A percentile compares a stretch with the other conserved stretches of the same genome.
Conservation (phyloP, 192 early-diverging fungal genomes). For the Dissophora ornata region DNA sequence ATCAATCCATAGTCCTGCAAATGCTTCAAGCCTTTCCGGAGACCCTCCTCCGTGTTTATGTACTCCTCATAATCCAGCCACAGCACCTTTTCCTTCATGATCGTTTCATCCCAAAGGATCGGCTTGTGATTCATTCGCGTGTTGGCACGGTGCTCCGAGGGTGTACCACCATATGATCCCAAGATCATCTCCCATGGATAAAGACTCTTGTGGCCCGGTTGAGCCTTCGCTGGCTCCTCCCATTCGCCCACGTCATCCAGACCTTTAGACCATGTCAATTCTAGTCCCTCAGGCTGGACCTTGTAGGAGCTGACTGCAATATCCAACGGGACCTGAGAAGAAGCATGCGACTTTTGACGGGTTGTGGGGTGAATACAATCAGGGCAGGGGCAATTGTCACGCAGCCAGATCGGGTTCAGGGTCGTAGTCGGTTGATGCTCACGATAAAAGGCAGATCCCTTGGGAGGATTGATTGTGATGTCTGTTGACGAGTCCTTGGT, state of each 20-base stretch:
- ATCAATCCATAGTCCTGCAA: constrained; percentile 74
- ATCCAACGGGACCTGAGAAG: constrained; percentile 61
- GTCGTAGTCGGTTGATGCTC: constrained; percentile 17
- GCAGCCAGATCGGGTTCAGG: constrained; percentile 61
- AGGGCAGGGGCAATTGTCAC: constrained; percentile 71
- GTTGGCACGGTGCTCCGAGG: constrained; percentile 15
- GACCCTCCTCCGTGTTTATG: constrained; percentile 60
- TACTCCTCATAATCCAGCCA: constrained; percentile 70
- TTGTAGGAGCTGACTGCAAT: constrained; percentile 40
- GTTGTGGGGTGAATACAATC: constrained; percentile 66
- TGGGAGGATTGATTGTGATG: constrained; percentile 15
- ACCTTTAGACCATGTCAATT: constrained; percentile 61
- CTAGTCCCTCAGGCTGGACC: constrained; percentile 35
- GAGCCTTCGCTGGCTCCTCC: constrained; percentile 33
- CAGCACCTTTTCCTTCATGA: constrained; percentile 55
- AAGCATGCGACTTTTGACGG: constrained; percentile 68
- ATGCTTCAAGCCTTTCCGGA: constrained; percentile 66
- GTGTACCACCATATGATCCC: constrained; percentile 36
- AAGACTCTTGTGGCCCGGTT: constrained; percentile 36
- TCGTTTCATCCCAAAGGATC: constrained; percentile 54
- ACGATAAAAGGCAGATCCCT: constrained; percentile 19
- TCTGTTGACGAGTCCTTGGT: not conserved
- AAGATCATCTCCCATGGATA: constrained; percentile 49
- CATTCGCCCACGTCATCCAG: constrained; percentile 52
- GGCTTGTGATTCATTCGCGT: constrained; percentile 46